These are phyloP conservation scores for Nothophytophthora sp. DNA, from an alignment of 352 stramenopile species.

Conservation along the genomic window DNA sequence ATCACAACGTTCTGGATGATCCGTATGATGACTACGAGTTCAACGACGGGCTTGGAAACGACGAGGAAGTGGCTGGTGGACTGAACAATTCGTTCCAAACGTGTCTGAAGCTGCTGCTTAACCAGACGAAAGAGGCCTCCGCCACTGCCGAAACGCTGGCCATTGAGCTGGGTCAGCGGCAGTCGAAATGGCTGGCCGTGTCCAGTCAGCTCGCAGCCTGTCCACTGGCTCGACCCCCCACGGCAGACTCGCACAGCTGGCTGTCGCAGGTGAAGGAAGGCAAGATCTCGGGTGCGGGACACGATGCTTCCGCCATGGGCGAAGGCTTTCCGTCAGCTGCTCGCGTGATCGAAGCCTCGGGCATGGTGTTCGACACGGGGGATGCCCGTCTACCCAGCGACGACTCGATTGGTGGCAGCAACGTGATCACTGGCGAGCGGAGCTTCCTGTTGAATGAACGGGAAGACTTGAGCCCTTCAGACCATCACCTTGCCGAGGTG, in stretches of 20 bases:
- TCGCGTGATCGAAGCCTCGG: slow-evolving; percentile 34
- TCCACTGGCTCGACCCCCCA: slow-evolving; percentile 47
- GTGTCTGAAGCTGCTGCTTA: slow-evolving; percentile 19
- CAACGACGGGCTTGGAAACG: slow-evolving; percentile 18
- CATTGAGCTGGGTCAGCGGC: slow-evolving; percentile 29
- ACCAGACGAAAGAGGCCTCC: slow-evolving; percentile 34
- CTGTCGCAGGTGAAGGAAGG: slow-evolving; percentile 72
- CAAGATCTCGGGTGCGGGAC: slow-evolving; percentile 73
- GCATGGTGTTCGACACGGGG: slow-evolving; percentile 43
- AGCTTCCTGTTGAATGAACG: slow-evolving; percentile 41
- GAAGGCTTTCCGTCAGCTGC: slow-evolving; percentile 32
- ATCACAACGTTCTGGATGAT: slow-evolving; percentile 9
- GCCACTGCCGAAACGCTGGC: slow-evolving; percentile 24
- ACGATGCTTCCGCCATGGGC: slow-evolving; percentile 38
- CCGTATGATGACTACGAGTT: slow-evolving; percentile 17
- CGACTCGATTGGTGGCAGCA: slow-evolving; percentile 11
- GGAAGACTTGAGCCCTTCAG: slow-evolving; percentile 45
- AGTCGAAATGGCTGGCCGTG: slow-evolving; percentile 69
- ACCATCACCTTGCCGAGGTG: slow-evolving; percentile 42
- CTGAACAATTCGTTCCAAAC: slow-evolving; percentile 27
- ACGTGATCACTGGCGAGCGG: slow-evolving; percentile 7
- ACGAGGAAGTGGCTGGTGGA: slow-evolving; percentile 27
- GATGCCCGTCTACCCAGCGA: slow-evolving; percentile 22
- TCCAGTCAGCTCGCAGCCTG: slow-evolving; percentile 71
- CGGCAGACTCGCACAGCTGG: slow-evolving; percentile 74